These are phyloP conservation scores for Fagopyrum homotropicum DNA, from an alignment of 148 eudicot genomes.

Conservation along the genomic window DNA sequence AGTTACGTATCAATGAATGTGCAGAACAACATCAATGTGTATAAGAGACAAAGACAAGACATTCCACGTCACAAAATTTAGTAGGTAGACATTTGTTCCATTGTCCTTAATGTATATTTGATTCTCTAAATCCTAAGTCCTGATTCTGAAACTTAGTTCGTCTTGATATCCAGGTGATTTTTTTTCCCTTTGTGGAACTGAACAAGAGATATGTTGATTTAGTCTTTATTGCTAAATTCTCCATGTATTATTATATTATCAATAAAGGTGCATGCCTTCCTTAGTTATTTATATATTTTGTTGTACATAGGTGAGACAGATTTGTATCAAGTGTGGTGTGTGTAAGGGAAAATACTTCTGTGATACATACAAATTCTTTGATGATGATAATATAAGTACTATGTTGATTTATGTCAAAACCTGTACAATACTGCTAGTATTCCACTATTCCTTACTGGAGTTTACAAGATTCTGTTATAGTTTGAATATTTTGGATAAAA, in stretches of 20 bases:
- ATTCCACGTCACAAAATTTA: slow-evolving; percentile 62
- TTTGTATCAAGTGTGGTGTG: slow-evolving; percentile 75
- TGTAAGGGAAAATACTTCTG: slow-evolving; percentile 89
- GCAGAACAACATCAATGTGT: slow-evolving; percentile 64
- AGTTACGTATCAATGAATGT: slow-evolving; percentile 10
- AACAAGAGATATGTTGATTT: slow-evolving; percentile 66
- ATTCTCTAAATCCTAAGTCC: not conserved
- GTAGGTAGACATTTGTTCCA: slow-evolving; percentile 33
- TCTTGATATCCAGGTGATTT: slow-evolving; percentile 42
- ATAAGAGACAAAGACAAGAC: slow-evolving; percentile 59
- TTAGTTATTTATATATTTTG: not conserved
- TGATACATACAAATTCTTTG: slow-evolving; percentile 68
- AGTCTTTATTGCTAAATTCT: not conserved
- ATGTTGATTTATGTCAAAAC: not conserved
- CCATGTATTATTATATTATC: not conserved
- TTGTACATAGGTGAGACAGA: slow-evolving; percentile 53
- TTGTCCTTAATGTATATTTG: not conserved
- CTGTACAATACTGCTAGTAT: not conserved
- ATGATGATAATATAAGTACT: slow-evolving; percentile 66
- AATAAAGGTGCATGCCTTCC: not conserved
- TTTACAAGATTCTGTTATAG: not conserved
- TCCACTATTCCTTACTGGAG: not conserved
- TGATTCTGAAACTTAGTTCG: not conserved
- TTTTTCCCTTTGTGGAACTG: slow-evolving; percentile 81
- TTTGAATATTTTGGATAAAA: not conserved